Evolutionary conservation across 495 filamentous ascomycete genomes (phyloP), one percentile per base, ranked within the genome.

Genomic region (Aspergillus funiculosus): DNA sequence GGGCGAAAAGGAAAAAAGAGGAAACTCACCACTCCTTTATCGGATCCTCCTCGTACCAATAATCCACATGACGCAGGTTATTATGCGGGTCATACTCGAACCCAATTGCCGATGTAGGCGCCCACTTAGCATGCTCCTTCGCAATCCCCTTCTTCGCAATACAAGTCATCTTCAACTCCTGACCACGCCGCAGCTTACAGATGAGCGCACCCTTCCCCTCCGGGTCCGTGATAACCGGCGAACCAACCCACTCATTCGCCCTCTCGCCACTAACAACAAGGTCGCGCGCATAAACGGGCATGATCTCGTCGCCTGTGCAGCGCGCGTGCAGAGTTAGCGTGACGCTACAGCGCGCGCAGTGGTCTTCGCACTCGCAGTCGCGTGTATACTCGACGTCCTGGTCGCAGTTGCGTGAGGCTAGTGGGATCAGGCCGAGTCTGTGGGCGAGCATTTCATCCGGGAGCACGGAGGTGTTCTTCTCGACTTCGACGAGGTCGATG

Each of bases 51-150:
- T 98, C 92, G 60, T 87, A 95, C 92, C 92, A 98, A 59, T 90
- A 79, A 58, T 94, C 85, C 29, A 88, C 69, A 69, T 98, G 92
- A 46, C 77, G 73, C 34, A 98, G 67, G 63, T 90, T 94, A 65
- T 98, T 98, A 61, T 90, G 83, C 46, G 92, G 92, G 59, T 98
- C 92, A 64, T 98, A 98, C 66, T 98, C 92, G 56, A 97, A 98
- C 18, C 89, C 92, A 39, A 98, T 82, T 4, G 92, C 94, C 45
- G 89, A 74, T 29, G 83, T 86, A 2, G 94, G 89, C 37, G 86
- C 82, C 92, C 92, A 98, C 63, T 98, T 98, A 0, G 94, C 85
- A 71, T 98, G 92, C 62, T 98, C 92, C 74, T 97, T 98, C 2
- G 91, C 89, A 47, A 96, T 96, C 0, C 92, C 92, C 73, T 97